A percentile compares a stretch with the other conserved stretches of the same genome.
Conservation (phyloP, 192 early-diverging fungal species). For the Backusella tarrabulga region DNA sequence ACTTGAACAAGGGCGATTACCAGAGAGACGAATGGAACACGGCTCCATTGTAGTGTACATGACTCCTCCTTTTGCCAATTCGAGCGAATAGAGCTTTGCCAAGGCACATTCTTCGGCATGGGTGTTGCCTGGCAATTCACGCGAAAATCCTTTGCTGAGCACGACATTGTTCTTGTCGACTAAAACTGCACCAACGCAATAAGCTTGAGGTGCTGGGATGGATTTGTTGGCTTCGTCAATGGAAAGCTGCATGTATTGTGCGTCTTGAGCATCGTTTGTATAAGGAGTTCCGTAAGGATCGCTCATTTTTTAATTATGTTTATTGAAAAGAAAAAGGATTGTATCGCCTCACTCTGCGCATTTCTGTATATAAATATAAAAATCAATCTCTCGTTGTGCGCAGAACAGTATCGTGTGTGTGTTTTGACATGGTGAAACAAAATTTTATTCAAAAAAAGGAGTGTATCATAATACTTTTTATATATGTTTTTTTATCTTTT, state of each 20-base stretch:
- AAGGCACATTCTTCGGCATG: slow-evolving; percentile 94
- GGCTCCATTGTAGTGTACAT: slow-evolving; percentile 99
- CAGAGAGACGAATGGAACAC: slow-evolving; percentile 73
- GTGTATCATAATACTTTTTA: neutral
- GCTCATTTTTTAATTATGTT: neutral
- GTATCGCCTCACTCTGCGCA: neutral
- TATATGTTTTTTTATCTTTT: neutral
- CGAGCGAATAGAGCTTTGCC: slow-evolving; percentile 56
- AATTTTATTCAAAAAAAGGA: neutral
- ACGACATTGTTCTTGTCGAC: slow-evolving; percentile 40
- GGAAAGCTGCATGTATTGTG: slow-evolving; percentile 76
- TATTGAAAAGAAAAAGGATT: neutral
- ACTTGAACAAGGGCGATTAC: slow-evolving; percentile 72
- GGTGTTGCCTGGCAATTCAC: slow-evolving; percentile 94
- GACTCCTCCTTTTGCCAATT: slow-evolving; percentile 46
- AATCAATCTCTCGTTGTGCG: neutral
- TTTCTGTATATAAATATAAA: no score
- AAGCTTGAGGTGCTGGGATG: slow-evolving; percentile 75
- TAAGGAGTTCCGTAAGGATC: slow-evolving; percentile 10
- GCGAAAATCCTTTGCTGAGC: slow-evolving; percentile 84
- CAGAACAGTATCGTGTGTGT: neutral
- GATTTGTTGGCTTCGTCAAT: slow-evolving; percentile 83
- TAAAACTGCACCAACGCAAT: slow-evolving; percentile 91
- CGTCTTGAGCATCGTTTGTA: slow-evolving; percentile 46
- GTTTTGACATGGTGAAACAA: neutral